Conservation (phyloP, 768 basidiomycete species). For the Lepiota subincarnata region DNA sequence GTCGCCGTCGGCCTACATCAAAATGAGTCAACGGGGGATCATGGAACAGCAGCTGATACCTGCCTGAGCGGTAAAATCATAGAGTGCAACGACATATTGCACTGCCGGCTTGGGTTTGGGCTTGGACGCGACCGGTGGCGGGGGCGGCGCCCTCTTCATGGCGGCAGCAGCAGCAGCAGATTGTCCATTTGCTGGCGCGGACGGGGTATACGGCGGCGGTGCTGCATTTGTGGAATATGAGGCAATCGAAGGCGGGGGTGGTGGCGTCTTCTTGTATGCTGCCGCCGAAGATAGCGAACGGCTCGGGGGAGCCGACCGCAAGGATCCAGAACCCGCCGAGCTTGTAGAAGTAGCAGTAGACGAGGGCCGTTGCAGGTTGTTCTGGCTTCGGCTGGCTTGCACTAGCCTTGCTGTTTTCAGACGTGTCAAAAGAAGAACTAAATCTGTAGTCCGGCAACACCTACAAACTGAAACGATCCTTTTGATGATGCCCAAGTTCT, state of each 20-base stretch:
- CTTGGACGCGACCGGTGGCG: conserved; percentile 87
- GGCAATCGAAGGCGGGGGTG: conserved; percentile 30
- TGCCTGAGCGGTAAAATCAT: conserved; percentile 91
- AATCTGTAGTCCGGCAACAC: conserved; percentile 24
- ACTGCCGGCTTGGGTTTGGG: conserved; percentile 61
- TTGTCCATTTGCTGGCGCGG: conserved; percentile 12
- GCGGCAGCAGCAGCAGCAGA: conserved; percentile 31
- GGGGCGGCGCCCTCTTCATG: conserved; percentile 85
- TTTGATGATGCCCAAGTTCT: conserved; percentile 78
- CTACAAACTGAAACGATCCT: conserved; percentile 81
- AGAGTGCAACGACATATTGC: conserved; percentile 87
- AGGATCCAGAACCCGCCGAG: conserved; percentile 26
- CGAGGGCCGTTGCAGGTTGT: conserved; percentile 27
- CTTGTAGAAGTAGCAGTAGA: conserved; percentile 31
- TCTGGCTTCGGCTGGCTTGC: conserved; percentile 36
- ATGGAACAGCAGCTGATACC: conserved; percentile 13
- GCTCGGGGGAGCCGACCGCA: conserved; percentile 41
- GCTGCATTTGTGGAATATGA: conserved; percentile 19
- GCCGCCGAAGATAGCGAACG: conserved; percentile 27
- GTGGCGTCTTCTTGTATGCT: conserved; percentile 46
- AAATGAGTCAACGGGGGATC: conserved; percentile 1
- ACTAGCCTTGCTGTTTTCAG: conserved; percentile 58
- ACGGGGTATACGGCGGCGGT: conserved; percentile 32
- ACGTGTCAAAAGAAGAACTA: not conserved
- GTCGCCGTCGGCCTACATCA: conserved; percentile 78